Evolutionary conservation across 148 eudicot species (phyloP), one percentile per base, ranked within the genome.

Genomic region (Pouteria glomerata): DNA sequence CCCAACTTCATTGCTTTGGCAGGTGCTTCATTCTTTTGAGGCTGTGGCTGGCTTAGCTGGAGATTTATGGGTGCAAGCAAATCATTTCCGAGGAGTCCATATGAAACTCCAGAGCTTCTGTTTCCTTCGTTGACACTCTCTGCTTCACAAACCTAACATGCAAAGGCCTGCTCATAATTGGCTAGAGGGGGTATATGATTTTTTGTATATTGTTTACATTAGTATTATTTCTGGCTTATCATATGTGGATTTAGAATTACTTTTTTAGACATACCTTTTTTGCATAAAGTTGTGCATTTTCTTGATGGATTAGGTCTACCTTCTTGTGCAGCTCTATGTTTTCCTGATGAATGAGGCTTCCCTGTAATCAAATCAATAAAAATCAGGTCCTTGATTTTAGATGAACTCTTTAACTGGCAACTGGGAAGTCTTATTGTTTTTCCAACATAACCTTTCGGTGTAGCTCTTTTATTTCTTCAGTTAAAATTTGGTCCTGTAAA

Each of bases 401-500:
- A 51, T 41, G 26, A 66, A 12, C 19, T 53, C 47, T 15, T 8
- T 27, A 56, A 52, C 1, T 0, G 26, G 69, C 52, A 23, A 6
- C 31, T 50, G 16, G 48, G 78, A 73, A 67, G 47, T 44, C 41
- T 15, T 3, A 34, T 37, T 26, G 33, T 73, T 66, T 63, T 50
- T 69, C 23, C 35, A 39, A 35, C 72, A 66, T 35, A 68, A 90
- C 93, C 93, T 86, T 83, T 74, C 34, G 82, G 70, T 75, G 79
- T 45, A 86, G 73, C 57, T 90, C 91, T 77, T 81, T 81, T 77
- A 94, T 85, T 76, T 89, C 83, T 31, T 81, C 82, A 6, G 85
- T 76, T 72, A 90, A 70, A 52, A 81, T 64, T 68, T 86, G 89
- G 58, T 87, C 97, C 98, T 94, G 93, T 79, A 76, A 61, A 65